Evolutionary conservation across 164 flowering plant species (phyloP), one percentile per base, ranked within the genome.

Genomic region (Chimonanthus praecox): DNA sequence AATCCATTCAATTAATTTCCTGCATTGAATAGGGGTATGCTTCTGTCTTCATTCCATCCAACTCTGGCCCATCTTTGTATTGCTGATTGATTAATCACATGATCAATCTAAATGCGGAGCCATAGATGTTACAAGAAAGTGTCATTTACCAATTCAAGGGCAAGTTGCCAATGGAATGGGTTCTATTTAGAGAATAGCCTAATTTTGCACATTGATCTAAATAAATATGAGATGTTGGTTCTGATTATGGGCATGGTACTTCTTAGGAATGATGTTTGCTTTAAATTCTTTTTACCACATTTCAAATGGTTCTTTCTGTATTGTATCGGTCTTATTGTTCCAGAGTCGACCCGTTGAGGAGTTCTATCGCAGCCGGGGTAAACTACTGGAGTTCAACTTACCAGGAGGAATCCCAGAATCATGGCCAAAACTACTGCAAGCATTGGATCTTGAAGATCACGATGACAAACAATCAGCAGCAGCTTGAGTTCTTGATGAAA

Each of bases 331-430:
- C 16, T 70, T 68, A 47, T 74, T 67, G 60, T 62, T 84, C 85
- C 90, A 94, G 98, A 89, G 91, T 81, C 91, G 71, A 69, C 95
- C 98, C 9, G 85, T 94, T 68, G 98, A 94, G 79, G 97, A 82
- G 21, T 94, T 88, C 78, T 92, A 94, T 68, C 88, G 92, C 63
- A 77, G 78, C 46, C 87, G 89, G 44, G 97, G 94, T 43, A 92
- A 87, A 76, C 71, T 94, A 74, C 54, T 94, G 74, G 97, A 94
- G 82, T 94, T 92, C 79, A 86, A 90, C 73, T 89, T 94, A n/a
- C 98, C 97, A 0, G 98, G 98, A 78, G 97, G 98, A 68, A 94
- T 94, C 78, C 97, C 97, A 2, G 94, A 91, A 80, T 90, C 97
- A 21, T 94, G 98, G 97, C 97, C 94, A 33, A 92, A 90, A 85